Base-by-base conservation (phyloP, 768 basidiomycete genomes). In the Russula earlei region DNA sequence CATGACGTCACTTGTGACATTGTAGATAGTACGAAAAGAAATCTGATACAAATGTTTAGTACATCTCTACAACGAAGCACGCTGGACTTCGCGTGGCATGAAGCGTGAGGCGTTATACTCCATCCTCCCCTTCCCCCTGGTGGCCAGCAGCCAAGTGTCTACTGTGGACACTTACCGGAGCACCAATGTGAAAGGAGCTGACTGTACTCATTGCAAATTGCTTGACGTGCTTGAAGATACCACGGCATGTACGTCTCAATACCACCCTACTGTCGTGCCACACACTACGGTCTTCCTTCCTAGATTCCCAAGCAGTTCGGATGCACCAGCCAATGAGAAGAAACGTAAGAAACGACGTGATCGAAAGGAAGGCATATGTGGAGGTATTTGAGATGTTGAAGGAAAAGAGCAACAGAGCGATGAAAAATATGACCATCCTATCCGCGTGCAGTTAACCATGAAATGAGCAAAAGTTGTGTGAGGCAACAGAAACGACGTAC, bases 371-470 rank as follows among this genome's bases (percentile, higher is more conserved):
- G 19, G 49, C 31, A 19, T 47, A 51, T 40, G 58, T 62, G 17
- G 40, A 8, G 1, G 17, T 17, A 20, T 53, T 48, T 37, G 61
- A 52, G 11, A 50, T 44, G 1, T 6, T 20, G 54, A 53, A 60
- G 31, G 50, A 60, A 8, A 62, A 20, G 1, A 56, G 15, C 29
- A 61, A 37, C 34, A 62, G 20, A 4, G 55, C 55, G 11, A 57
- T 31, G 27, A 52, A 40, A 34, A 61, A 62, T 5, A 31, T 52
- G 48, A 43, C 33, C 49, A 57, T 57, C 17, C 62, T 62, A 37
- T 31, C 11, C 8, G n/a, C 15, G 2, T 20, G 11, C 9, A 15
- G 10, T 10, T 38, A 24, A 19, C 31, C 2, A 14, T 45, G 34
- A 51, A 22, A 17, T 8, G 19, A 20, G 27, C n/a, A 43, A 10